Evolutionary conservation across 2,329 filamentous ascomycete species (phyloP).

Genomic region (Penicillium corylophilum): DNA sequence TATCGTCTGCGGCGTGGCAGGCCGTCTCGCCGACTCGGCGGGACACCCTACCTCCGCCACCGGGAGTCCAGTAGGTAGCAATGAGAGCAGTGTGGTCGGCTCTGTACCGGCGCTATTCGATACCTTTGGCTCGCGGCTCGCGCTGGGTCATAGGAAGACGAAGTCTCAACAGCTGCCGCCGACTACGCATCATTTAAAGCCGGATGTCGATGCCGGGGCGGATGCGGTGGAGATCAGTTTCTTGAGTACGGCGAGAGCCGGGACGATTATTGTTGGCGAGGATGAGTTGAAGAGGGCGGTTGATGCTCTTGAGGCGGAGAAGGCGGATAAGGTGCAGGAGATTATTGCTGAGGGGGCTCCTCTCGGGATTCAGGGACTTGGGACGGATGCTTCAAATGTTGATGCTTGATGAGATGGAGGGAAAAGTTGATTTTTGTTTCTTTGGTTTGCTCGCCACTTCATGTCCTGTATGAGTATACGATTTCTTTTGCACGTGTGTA

Average conservation of each 20-base stretch:
- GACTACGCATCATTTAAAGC: conserved; percentile 32
- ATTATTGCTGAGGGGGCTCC: not conserved
- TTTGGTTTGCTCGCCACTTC: not conserved
- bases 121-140: conserved; percentile 16
- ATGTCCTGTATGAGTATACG: conserved; percentile 2
- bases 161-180: conserved; percentile 10
- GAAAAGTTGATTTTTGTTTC: not conserved
- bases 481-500: not conserved
- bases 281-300: conserved; percentile 73
- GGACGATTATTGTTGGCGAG: conserved; percentile 80
- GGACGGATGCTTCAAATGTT: not conserved
- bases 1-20: conserved; percentile 91
- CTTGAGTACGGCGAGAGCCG: conserved; percentile 81
- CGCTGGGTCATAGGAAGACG: conserved; percentile 1
- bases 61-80: conserved; percentile 11
- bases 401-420: not conserved
- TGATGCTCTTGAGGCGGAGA: conserved; percentile 59
- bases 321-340: conserved; percentile 3
- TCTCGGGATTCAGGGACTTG: not conserved
- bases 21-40: conserved; percentile 73
- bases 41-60: conserved; percentile 42
- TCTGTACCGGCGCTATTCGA: conserved; percentile 19
- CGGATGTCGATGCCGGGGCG: conserved; percentile 30
- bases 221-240: conserved; percentile 77
- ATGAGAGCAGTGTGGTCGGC: conserved; percentile 17